These are phyloP conservation scores for Aquilaria agallochum DNA, from an alignment of 441 rosid species.

Conservation along the genomic window DNA sequence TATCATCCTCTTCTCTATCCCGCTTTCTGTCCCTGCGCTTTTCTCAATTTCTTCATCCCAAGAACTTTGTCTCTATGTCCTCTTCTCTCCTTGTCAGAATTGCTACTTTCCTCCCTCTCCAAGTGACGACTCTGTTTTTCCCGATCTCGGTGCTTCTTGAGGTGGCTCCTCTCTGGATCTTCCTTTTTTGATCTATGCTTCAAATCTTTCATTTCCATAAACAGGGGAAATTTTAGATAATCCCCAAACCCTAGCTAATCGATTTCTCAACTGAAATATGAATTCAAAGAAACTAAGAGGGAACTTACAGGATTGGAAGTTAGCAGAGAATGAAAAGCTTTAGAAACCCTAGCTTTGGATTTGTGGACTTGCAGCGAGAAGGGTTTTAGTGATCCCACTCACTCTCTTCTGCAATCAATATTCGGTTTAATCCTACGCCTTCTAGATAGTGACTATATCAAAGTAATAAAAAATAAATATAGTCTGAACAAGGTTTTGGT, in stretches of 20 bases:
- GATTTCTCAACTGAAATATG: neutral
- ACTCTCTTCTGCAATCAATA: too few species aligned
- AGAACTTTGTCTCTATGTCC: conserved; percentile 25
- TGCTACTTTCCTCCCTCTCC: conserved; percentile 31
- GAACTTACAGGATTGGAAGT: too few species aligned
- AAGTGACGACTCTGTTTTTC: conserved; percentile 39
- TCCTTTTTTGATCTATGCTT: conserved; percentile 28
- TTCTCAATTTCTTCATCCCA: conserved; percentile 25
- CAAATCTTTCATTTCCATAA: conserved; percentile 18
- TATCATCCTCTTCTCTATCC: conserved; percentile 25
- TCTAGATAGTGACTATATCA: too few species aligned
- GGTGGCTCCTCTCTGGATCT: conserved; percentile 40
- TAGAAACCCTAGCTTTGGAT: too few species aligned
- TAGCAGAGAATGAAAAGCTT: too few species aligned
- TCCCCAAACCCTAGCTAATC: neutral
- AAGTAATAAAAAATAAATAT: too few species aligned
- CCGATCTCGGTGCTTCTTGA: conserved; percentile 37
- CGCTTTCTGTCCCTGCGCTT: conserved; percentile 21
- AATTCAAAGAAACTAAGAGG: too few species aligned
- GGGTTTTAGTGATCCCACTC: too few species aligned
- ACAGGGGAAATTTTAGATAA: too few species aligned
- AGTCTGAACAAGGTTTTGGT: too few species aligned
- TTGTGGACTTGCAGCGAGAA: too few species aligned
- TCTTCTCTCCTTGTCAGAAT: conserved; percentile 37
- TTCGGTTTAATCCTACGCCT: too few species aligned